A percentile compares a stretch with the other conserved stretches of the same genome.
Evolutionary conservation across 148 eudicot species (phyloP).

Genomic region (Limonium bicolor): DNA sequence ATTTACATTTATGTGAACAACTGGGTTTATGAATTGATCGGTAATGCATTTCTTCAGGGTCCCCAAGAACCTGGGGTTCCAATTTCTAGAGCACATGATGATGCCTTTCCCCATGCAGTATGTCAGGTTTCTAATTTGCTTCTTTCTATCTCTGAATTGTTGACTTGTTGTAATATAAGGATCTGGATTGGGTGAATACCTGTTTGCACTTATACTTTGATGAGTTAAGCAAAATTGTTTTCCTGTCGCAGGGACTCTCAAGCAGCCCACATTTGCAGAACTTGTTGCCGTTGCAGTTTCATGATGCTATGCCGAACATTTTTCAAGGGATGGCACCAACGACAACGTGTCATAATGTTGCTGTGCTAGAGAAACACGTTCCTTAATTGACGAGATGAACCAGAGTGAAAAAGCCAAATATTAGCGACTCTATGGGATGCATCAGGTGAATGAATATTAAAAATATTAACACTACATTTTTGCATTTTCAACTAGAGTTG

Average conservation of each 20-base stretch:
- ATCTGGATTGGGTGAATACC: neutral
- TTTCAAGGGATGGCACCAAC: conserved; percentile 19
- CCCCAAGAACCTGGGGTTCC: conserved; percentile 10
- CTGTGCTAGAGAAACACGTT: conserved; percentile 15
- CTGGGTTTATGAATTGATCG: neutral
- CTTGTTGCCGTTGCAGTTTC: conserved; percentile 26
- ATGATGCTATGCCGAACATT: conserved; percentile 14
- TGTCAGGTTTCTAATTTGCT: neutral
- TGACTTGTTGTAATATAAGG: neutral
- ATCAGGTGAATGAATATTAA: no score
- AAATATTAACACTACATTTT: no score
- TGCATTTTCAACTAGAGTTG: no score
- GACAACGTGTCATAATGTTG: conserved; percentile 15
- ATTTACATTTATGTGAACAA: neutral
- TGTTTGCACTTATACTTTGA: neutral
- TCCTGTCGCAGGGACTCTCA: conserved; percentile 22
- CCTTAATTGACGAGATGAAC: conserved; percentile 6
- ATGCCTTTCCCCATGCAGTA: conserved; percentile 26
- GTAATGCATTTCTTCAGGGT: conserved; percentile 11
- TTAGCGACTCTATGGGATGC: no score
- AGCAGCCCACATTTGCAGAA: conserved; percentile 26
- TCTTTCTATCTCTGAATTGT: neutral
- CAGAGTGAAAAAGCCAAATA: no score
- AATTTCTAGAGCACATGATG: conserved; percentile 14
- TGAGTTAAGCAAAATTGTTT: no score